These are phyloP conservation scores for Biscutella laevigata DNA, from an alignment of 441 rosid species.

Conservation along the genomic window DNA sequence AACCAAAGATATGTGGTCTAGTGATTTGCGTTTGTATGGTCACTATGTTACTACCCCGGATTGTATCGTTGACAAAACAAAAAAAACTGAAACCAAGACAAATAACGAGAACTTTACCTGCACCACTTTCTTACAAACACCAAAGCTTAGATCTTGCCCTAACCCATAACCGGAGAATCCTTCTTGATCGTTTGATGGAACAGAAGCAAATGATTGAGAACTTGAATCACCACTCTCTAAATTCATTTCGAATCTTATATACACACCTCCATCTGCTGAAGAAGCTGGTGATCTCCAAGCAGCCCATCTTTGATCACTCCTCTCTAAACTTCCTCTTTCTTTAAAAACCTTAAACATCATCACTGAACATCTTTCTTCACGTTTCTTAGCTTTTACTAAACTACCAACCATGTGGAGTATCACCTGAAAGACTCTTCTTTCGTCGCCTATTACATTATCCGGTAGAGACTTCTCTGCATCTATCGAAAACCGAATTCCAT, in stretches of 20 bases:
- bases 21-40: too few relatives aligned
- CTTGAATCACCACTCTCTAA: slow-evolving; percentile 29
- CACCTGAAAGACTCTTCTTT: slow-evolving; percentile 74
- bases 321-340: slow-evolving; percentile 59
- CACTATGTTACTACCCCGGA: too few relatives aligned
- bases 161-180: slow-evolving; percentile 38
- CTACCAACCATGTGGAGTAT: slow-evolving; percentile 76
- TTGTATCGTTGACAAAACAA: too few relatives aligned
- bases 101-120: slow-evolving; percentile 35
- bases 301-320: slow-evolving; percentile 64
- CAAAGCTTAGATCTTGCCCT: slow-evolving; percentile 73
- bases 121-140: slow-evolving; percentile 79
- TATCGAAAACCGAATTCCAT: slow-evolving; percentile 47
- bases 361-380: slow-evolving; percentile 39
- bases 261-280: slow-evolving; percentile 50
- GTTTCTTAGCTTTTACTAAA: slow-evolving; percentile 40
- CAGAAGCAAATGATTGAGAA: slow-evolving; percentile 32
- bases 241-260: slow-evolving; percentile 60
- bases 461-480: slow-evolving; percentile 71
- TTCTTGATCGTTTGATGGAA: slow-evolving; percentile 31
- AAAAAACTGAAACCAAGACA: not conserved
- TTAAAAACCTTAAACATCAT: slow-evolving; percentile 41
- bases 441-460: slow-evolving; percentile 66
- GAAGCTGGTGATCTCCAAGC: slow-evolving; percentile 48
- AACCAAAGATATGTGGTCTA: too few relatives aligned